Base-by-base conservation (phyloP, 2,329 filamentous ascomycete species). In the Monilinia vaccinii-corymbosi region DNA sequence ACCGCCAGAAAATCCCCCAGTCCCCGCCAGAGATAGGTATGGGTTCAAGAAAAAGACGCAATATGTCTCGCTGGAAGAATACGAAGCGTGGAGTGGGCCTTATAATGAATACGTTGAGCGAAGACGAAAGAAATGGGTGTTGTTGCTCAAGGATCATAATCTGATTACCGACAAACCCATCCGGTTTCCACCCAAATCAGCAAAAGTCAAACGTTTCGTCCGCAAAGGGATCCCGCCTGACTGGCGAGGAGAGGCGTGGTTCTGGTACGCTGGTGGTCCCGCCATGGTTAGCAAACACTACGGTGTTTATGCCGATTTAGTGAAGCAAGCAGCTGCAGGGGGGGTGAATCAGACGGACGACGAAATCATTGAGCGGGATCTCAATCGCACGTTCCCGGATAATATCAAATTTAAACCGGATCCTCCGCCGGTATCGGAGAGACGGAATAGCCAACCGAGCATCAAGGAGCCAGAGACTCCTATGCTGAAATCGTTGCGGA, bases 161-260 rank as follows among this genome's bases (percentile, higher is more conserved):
- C 75, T 96, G 28, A 81, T 86, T 68, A 90, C 84, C 5, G 82
- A 86, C 48, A 77, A 83, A 4, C 92, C 91, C 1, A 84, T 82
- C 42, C 81, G 84, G 2, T 97, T 97, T 67, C 93, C 93, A 0
- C 81, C 87, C 1, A 87, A 86, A 57, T 89, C 85, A 53, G 83
- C 86, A 49, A 96, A 95, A 74, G 84, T 94, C 47, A 96, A 95
- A 75, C 83, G 91, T 21, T 97, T 94, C 71, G 83, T 96, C 52
- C 85, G 92, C 56, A 97, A 97, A 73, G 93, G 93, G 18, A 93
- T 97, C 53, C 93, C 93, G 3, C 90, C 92, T 0, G 91, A 96
- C 65, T 96, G 91, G 85, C 84, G 93, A 69, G 93, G 93, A n/a
- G 88, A 89, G 7, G 93, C 93, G 49, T 97, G 93, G 93, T 97